Evolutionary conservation across 1,139 yeast species (phyloP), one percentile per base, ranked within the genome.

Genomic region (Magnusiomyces starmeri): DNA sequence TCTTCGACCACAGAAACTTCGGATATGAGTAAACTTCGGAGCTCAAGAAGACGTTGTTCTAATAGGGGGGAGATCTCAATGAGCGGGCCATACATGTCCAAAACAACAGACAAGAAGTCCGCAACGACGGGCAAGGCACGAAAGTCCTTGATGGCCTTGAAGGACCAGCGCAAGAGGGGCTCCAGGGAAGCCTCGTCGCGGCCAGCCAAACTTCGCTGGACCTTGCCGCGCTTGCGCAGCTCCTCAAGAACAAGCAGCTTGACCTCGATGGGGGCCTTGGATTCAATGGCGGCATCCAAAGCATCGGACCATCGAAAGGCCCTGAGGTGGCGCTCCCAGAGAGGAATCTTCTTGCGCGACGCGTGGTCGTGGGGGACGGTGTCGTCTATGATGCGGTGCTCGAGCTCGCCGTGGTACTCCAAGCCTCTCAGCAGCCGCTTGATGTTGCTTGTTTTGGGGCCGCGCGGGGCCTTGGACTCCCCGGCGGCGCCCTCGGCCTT

Each of bases 231-330:
- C 60, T 80, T 83, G 64, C 86, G 84, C 61, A 92, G 77, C 68
- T 92, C 97, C 59, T 82, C 83, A 55, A 92, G 73, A 6, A 88
- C 87, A 12, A 95, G 83, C 12, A 87, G 73, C 0, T 95, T 85
- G 56, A 83, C 75, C 61, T 89, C 96, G 56, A 82, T 79, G 1
- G 92, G 81, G 64, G 83, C 76, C 3, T 95, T 96, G 2, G 83
- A 77, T 18, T 78, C 74, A 60, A 92, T 82, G 1, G 96, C 97
- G 56, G 83, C 77, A 66, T 92, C 96, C 51, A 92, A 75, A 1
- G 97, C 97, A 59, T 90, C 97, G 2, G 82, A 67, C 97, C 97
- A 92, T 65, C 86, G 80, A 72, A 92, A 92, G 27, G 85, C 85
- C 65, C 87, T 86, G 56, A 92, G 74, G 60, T 85, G 85, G 65